Conservation (phyloP, 1,284 basidiomycete species). For the Athelia sp. region DNA sequence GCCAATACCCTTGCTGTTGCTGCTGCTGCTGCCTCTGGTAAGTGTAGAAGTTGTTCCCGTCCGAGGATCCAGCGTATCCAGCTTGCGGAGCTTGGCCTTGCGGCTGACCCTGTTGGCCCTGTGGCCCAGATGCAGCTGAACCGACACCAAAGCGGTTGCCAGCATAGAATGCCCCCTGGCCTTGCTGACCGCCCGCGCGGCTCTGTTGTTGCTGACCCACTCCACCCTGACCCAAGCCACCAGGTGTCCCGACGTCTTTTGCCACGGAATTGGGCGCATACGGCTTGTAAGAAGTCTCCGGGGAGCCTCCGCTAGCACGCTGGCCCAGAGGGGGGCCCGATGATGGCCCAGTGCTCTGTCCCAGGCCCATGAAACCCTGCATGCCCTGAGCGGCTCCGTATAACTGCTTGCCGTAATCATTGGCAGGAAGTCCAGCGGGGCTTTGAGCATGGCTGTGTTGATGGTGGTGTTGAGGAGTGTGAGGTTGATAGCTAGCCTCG, state of each 20-base stretch:
- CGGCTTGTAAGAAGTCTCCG: conserved; percentile 70
- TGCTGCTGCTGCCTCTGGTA: conserved; percentile 64
- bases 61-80: conserved; percentile 50
- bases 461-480: conserved; percentile 44
- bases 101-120: conserved; percentile 38
- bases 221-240: conserved; percentile 36
- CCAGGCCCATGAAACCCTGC: conserved; percentile 67
- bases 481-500: conserved; percentile 59
- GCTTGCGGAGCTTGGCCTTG: conserved; percentile 55
- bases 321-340: conserved; percentile 43
- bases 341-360: conserved; percentile 39
- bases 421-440: conserved; percentile 44
- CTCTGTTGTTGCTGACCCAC: conserved; percentile 34
- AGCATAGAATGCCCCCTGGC: conserved; percentile 56
- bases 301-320: conserved; percentile 47
- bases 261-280: conserved; percentile 43
- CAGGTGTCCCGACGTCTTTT: conserved; percentile 55
- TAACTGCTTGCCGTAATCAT: conserved; percentile 62
- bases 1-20: conserved; percentile 70
- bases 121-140: conserved; percentile 34
- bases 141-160: conserved; percentile 53
- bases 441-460: conserved; percentile 37
- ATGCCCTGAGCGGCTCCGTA: conserved; percentile 51
- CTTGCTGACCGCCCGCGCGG: conserved; percentile 42
- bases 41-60: conserved; percentile 57